Evolutionary conservation across 345 rosid species (phyloP), one percentile per base, ranked within the genome.

Genomic region (Camelina neglecta): DNA sequence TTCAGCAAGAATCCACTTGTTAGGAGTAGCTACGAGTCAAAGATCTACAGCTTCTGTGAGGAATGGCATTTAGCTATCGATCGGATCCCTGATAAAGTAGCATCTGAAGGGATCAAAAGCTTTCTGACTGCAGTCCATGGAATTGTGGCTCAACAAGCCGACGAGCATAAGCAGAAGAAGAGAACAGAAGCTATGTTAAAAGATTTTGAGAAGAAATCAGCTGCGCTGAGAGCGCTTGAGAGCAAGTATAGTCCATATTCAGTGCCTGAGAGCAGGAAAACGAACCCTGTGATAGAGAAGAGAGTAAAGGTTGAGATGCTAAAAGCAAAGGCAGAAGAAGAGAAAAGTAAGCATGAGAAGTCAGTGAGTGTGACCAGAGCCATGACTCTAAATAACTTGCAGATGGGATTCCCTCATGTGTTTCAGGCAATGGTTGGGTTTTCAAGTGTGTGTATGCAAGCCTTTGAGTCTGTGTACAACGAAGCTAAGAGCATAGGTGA

Each of bases 21-120:
- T 21, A 78, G 54, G 70, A 74, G 81, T 51, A 72, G 65, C 24
- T 86, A 84, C 12, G 96, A 90, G 79, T 90, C 95, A 6, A 87
- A 79, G 70, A 89, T 95, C 31, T 95, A 95, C 90, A 82, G 89
- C 4, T 84, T 94, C 39, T 88, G 97, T 5, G 97, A 95, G 79
- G 95, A 92, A 45, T 95, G 96, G 97, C 90, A 90, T 35, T 88
- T 84, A 57, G 97, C 96, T 13, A 80, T 90, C 2, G 93, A 92
- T 76, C 69, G 97, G 67, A 86, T 90, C 74, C 99, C 97, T 2
- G 99, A 92, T 83, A 95, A 90, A 75, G 99, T 92, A 65, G 99
- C 97, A 79, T 89, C 99, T 0, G 97, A 95, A 85, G 99, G 96
- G 65, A 92, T 95, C 81, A 92, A 89, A 71, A 90, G 97, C 81